These are phyloP conservation scores for Calvatia gigantea DNA, from an alignment of 768 basidiomycete genomes.

Conservation along the genomic window DNA sequence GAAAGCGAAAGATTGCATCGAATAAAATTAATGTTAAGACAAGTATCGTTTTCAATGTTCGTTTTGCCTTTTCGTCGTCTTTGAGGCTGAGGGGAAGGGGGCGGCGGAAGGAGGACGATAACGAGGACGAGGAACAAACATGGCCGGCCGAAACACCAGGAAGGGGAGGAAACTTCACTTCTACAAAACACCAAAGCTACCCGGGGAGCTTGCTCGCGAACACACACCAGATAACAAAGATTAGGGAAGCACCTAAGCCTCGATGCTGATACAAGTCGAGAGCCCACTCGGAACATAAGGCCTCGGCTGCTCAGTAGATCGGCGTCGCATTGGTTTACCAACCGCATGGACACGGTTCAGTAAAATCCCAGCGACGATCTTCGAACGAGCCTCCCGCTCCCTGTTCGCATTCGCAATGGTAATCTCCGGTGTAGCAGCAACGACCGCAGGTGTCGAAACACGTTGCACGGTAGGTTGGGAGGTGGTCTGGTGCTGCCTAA, in stretches of 20 bases:
- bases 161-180: background rate
- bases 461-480: background rate
- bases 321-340: constrained; percentile 50
- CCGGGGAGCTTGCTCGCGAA: too few relatives aligned
- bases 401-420: constrained; percentile 26
- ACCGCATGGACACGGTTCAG: constrained; percentile 49
- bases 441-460: constrained; percentile 8
- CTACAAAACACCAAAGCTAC: too few relatives aligned
- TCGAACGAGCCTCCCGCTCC: constrained; percentile 22
- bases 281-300: constrained; percentile 20
- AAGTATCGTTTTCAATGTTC: background rate
- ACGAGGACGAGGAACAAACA: background rate
- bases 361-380: constrained; percentile 56
- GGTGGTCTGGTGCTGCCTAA: constrained; percentile 6
- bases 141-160: background rate
- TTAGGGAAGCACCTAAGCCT: background rate
- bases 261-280: constrained; percentile 8
- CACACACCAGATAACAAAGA: too few relatives aligned
- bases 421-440: background rate
- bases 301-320: constrained; percentile 17
- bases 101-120: background rate
- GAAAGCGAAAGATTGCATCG: constrained; percentile 4
- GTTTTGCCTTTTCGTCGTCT: background rate
- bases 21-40: constrained; percentile 6
- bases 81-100: too few relatives aligned